Conservation (phyloP, 2,329 filamentous ascomycete genomes). For the Apiospora aurea region DNA sequence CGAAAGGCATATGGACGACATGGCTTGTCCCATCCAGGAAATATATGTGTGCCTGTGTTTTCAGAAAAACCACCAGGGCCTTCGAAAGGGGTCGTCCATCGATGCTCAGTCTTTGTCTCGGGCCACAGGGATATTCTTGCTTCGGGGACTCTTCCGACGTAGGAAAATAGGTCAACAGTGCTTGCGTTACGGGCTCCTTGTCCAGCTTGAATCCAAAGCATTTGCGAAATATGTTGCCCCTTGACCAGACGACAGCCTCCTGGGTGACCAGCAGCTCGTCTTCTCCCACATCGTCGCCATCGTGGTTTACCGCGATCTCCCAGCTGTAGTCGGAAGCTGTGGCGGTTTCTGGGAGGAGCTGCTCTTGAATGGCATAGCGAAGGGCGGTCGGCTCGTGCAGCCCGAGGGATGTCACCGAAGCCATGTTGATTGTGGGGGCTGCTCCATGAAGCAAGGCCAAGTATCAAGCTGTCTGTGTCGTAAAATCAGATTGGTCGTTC, state of each 20-base stretch:
- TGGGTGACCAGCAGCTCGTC: constrained; percentile 84
- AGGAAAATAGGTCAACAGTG: constrained; percentile 84
- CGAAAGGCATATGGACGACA: constrained; percentile 92
- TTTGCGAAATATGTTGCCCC: constrained; percentile 83
- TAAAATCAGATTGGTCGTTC: not conserved
- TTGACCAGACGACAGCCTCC: constrained; percentile 85
- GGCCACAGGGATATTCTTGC: constrained; percentile 28
- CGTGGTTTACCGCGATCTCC: constrained; percentile 63
- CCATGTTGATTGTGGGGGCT: constrained; percentile 65
- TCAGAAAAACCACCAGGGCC: constrained; percentile 89
- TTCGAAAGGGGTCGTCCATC: constrained; percentile 53
- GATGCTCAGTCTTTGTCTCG: constrained; percentile 28
- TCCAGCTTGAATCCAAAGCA: constrained; percentile 87
- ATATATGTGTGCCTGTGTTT: constrained; percentile 91
- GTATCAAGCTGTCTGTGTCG: not conserved
- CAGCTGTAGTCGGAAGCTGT: constrained; percentile 74
- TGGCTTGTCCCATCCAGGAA: constrained; percentile 88
- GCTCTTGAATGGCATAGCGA: constrained; percentile 82
- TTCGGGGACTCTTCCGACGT: constrained; percentile 49
- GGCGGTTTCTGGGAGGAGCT: constrained; percentile 74
- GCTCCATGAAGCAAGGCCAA: constrained; percentile 32
- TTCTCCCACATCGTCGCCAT: constrained; percentile 55
- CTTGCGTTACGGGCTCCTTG: constrained; percentile 85
- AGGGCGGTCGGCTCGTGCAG: constrained; percentile 88
- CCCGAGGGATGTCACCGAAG: constrained; percentile 87